Conservation (phyloP, 176 grass and related monocot species). For the Alopecurus myosuroides region DNA sequence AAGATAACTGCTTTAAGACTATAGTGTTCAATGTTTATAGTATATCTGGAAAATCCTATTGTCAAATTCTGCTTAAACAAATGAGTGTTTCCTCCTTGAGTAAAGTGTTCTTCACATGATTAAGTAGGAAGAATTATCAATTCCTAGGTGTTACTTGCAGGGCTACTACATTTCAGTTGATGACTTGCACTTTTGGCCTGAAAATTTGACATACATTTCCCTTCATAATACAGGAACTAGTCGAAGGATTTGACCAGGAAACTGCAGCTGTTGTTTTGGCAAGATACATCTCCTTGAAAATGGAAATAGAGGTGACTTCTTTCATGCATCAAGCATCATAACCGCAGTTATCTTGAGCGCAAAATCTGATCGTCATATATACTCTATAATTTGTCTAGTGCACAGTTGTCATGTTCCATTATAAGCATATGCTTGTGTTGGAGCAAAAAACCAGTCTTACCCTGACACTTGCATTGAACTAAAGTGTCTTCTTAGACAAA, state of each 20-base stretch:
- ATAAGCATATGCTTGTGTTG: background rate
- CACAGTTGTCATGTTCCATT: background rate
- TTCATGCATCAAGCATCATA: background rate
- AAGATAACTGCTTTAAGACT: slow-evolving; percentile 5
- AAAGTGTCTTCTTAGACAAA: background rate
- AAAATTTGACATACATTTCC: background rate
- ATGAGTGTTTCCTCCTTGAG: background rate
- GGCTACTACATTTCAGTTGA: background rate
- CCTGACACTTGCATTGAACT: background rate
- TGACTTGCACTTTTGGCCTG: slow-evolving; percentile 16
- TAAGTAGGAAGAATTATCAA: background rate
- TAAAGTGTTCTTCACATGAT: background rate
- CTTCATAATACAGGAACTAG: slow-evolving; percentile 65
- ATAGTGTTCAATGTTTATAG: background rate
- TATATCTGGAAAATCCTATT: background rate
- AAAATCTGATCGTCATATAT: background rate
- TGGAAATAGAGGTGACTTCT: slow-evolving; percentile 91
- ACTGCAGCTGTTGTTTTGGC: slow-evolving; percentile 90
- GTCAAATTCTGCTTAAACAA: background rate
- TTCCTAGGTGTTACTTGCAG: background rate
- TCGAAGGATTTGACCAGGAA: slow-evolving; percentile 98
- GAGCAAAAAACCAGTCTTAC: background rate
- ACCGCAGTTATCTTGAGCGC: background rate
- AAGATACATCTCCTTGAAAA: slow-evolving; percentile 99
- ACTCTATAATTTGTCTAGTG: background rate